Percentiles rank a stretch among this genome's conserved stretches.
These are phyloP conservation scores for Tardiomyces depauwii DNA, from an alignment of 1,139 yeast genomes.

Conservation along the genomic window DNA sequence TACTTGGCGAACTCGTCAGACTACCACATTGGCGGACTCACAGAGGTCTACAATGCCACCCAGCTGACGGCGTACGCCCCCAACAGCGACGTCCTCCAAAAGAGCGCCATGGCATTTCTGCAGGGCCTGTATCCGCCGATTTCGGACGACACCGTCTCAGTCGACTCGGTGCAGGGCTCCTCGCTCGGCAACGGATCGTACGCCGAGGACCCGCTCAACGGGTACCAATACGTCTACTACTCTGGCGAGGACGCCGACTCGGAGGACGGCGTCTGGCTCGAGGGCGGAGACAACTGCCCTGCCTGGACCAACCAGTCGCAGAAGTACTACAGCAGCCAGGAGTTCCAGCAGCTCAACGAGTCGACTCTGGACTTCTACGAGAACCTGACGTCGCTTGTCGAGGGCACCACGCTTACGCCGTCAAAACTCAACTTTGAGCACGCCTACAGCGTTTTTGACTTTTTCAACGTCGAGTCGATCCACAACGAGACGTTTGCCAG, in stretches of 20 bases:
- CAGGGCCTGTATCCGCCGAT: conserved; percentile 37
- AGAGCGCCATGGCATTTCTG: conserved; percentile 31
- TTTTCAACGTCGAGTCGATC: conserved; percentile 28
- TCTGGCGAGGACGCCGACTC: conserved; percentile 27
- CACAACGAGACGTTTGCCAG: conserved; percentile 29
- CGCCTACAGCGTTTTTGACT: conserved; percentile 31
- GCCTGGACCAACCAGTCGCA: conserved; percentile 19
- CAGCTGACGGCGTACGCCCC: conserved; percentile 27
- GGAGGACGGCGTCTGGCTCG: conserved; percentile 28
- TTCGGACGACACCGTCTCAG: conserved; percentile 10
- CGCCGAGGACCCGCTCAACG: conserved; percentile 28
- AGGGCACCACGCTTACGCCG: conserved; percentile 13
- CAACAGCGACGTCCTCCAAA: conserved; percentile 26
- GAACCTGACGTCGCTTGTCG: conserved; percentile 17
- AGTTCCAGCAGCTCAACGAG: conserved; percentile 22
- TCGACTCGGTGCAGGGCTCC: conserved; percentile 17
- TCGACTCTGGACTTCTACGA: conserved; percentile 29
- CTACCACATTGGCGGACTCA: conserved; percentile 16
- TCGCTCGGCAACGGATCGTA: conserved; percentile 29
- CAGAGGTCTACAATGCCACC: conserved; percentile 21
- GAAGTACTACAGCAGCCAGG: conserved; percentile 18
- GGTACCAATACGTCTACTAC: conserved; percentile 34
- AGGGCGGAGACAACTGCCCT: conserved; percentile 34
- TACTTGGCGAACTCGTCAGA: conserved; percentile 27
- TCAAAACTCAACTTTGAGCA: conserved; percentile 27